phyloP scores from a whole-genome alignment of 2,329 filamentous ascomycete genomes.

The Colletotrichum camelliae region DNA sequence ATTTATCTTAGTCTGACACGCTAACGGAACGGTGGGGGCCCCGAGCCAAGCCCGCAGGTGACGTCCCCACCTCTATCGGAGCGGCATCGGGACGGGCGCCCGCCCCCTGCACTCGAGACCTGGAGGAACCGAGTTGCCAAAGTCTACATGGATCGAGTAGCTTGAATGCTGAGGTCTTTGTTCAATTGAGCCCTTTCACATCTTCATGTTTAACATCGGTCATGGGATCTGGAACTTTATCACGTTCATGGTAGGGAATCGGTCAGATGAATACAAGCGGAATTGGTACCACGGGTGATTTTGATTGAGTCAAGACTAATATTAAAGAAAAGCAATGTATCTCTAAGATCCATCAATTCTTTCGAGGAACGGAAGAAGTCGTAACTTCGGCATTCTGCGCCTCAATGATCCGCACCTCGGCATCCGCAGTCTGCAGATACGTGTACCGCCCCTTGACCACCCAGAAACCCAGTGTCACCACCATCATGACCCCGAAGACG shows the following conservation, averaged over 20 bases:
- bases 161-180: rapidly evolving
- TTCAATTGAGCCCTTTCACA: not conserved
- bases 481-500: conserved; percentile 60
- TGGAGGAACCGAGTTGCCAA: not conserved
- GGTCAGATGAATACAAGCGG: not conserved
- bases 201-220: rapidly evolving
- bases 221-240: not conserved
- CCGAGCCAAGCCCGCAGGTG: not conserved
- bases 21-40: not conserved
- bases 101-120: not conserved
- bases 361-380: not conserved
- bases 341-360: not conserved
- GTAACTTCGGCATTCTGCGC: not conserved
- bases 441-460: conserved; percentile 47
- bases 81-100: not conserved
- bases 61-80: not conserved
- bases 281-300: not conserved
- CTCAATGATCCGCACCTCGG: not conserved
- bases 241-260: not conserved
- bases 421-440: conserved; percentile 27
- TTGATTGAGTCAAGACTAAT: not conserved
- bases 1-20: not conserved
- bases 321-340: not conserved
- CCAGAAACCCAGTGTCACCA: conserved; percentile 56
- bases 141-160: not conserved